A percentile compares a stretch with the other conserved stretches of the same genome.
Conservation (phyloP, 2,329 filamentous ascomycete species). For the Periconia macrospinosa region DNA sequence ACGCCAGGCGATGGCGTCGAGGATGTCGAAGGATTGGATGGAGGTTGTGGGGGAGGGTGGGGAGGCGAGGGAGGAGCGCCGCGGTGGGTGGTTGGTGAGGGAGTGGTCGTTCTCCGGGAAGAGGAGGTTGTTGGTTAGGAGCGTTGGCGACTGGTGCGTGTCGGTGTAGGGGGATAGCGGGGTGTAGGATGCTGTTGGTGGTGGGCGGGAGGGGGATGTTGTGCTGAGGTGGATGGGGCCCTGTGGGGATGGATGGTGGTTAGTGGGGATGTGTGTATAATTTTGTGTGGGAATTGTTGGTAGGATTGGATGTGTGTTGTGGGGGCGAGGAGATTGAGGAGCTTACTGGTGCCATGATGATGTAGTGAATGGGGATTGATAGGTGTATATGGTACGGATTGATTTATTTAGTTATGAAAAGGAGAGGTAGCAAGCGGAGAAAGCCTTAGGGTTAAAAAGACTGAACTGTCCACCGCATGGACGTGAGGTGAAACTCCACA, state of each 20-base stretch:
- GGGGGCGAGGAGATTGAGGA: slow-evolving; percentile 22
- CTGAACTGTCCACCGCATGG: slow-evolving; percentile 14
- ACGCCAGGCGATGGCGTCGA: slow-evolving; percentile 37
- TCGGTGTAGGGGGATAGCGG: slow-evolving; percentile 30
- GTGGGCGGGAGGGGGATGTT: slow-evolving; percentile 6
- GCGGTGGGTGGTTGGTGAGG: slow-evolving; percentile 26
- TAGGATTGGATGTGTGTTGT: neutral
- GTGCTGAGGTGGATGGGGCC: neutral
- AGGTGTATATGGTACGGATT: slow-evolving; percentile 1
- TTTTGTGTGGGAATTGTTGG: neutral
- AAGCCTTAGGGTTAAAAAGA: slow-evolving; percentile 14
- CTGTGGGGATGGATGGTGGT: neutral
- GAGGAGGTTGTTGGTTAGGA: slow-evolving; percentile 27
- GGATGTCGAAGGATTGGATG: slow-evolving; percentile 38
- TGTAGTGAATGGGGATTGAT: slow-evolving; percentile 1
- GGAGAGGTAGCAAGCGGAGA: slow-evolving; percentile 4
- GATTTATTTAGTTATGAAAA: neutral
- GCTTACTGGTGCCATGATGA: slow-evolving; percentile 31
- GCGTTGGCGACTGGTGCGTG: slow-evolving; percentile 14
- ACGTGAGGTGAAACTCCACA: slow-evolving; percentile 27
- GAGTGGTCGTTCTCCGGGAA: slow-evolving; percentile 33
- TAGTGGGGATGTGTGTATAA: neutral
- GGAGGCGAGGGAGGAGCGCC: slow-evolving; percentile 18
- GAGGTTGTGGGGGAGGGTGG: slow-evolving; percentile 39
- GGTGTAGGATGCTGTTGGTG: slow-evolving; percentile 23